These are phyloP conservation scores for Omphalotus guepiniiformis DNA, from an alignment of 768 basidiomycete genomes.

Conservation along the genomic window DNA sequence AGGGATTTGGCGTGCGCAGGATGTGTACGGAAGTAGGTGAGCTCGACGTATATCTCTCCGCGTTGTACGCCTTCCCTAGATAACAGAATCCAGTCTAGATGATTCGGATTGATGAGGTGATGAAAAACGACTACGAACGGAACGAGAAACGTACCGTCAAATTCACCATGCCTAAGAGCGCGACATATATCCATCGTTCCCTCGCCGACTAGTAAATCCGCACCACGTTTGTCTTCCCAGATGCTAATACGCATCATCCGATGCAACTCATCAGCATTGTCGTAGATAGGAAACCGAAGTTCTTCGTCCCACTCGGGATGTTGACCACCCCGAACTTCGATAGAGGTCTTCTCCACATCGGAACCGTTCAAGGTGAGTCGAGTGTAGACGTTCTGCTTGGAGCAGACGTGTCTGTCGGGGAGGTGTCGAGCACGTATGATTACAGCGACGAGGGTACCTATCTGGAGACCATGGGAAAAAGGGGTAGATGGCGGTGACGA, in stretches of 20 bases:
- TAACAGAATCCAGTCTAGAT: not conserved
- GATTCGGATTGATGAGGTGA: not conserved
- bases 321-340: not conserved
- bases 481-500: too few species aligned
- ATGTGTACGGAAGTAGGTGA: conserved; percentile 2
- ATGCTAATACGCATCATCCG: not conserved
- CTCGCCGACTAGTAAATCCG: not conserved
- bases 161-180: not conserved
- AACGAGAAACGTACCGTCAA: not conserved
- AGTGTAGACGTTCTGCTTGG: conserved; percentile 1
- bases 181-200: not conserved
- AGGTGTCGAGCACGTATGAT: not conserved
- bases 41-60: not conserved
- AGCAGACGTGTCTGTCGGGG: conserved; percentile 4
- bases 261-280: not conserved
- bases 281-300: not conserved
- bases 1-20: too few species aligned
- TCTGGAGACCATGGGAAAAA: too few species aligned
- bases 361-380: not conserved
- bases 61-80: not conserved
- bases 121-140: not conserved
- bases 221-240: not conserved
- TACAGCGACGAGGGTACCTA: not conserved
- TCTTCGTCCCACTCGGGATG: not conserved
- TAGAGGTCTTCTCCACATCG: not conserved